These are phyloP conservation scores for Phaeosphaeriaceae sp. DNA, from an alignment of 2,329 filamentous ascomycete genomes.

Conservation along the genomic window DNA sequence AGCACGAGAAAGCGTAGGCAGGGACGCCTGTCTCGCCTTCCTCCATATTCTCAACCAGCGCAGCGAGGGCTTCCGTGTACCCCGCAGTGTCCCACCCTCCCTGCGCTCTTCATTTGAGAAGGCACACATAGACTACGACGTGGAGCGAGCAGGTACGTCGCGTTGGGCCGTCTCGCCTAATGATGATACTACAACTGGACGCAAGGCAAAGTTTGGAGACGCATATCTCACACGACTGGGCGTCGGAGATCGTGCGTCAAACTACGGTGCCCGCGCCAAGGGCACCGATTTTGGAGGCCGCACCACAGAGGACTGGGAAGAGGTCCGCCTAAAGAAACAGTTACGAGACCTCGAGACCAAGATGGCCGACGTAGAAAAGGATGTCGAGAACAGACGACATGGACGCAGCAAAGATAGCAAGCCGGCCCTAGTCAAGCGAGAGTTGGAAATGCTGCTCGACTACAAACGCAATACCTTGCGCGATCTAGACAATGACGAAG, in stretches of 20 bases:
- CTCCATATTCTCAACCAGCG: constrained; percentile 95
- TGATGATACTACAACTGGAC: constrained; percentile 80
- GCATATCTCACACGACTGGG: constrained; percentile 93
- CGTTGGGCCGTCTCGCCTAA: constrained; percentile 81
- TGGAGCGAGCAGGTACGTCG: constrained; percentile 78
- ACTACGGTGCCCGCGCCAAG: constrained; percentile 70
- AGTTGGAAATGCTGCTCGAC: constrained; percentile 91
- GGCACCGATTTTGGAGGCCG: constrained; percentile 91
- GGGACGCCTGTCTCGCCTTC: constrained; percentile 93
- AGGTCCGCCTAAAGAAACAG: constrained; percentile 92
- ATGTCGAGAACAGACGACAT: constrained; percentile 64
- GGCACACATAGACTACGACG: constrained; percentile 94
- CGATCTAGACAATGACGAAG: constrained; percentile 74
- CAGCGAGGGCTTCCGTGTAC: constrained; percentile 93
- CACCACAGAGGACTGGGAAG: constrained; percentile 93
- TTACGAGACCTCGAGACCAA: constrained; percentile 87
- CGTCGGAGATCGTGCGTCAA: constrained; percentile 69
- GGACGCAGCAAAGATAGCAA: constrained; percentile 72
- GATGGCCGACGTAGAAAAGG: constrained; percentile 80
- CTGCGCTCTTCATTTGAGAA: constrained; percentile 90
- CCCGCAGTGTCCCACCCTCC: constrained; percentile 88
- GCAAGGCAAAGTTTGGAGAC: constrained; percentile 97
- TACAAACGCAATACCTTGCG: constrained; percentile 85
- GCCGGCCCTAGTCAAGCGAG: constrained; percentile 90
- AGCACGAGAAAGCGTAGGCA: constrained; percentile 81